Evolutionary conservation across 257 asterid genomes (phyloP).

Genomic region (Cynanchum wilfordii): DNA sequence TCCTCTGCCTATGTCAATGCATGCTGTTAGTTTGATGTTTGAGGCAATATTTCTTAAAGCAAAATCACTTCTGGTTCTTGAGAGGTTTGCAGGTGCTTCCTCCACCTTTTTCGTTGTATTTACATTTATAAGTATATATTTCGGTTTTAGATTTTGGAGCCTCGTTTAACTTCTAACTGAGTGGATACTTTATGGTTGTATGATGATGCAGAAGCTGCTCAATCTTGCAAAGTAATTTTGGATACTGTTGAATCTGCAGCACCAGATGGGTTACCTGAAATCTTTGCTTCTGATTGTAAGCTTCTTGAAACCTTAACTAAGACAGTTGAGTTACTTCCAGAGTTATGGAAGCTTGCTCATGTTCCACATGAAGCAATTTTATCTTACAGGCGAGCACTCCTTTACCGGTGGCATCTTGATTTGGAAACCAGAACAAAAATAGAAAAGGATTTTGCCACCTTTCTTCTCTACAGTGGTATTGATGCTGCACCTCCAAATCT

Average conservation of each 20-base stretch:
- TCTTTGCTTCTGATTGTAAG: conserved; percentile 52
- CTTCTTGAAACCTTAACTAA: conserved; percentile 64
- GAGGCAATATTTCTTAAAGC: conserved; percentile 92
- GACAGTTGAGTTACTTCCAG: conserved; percentile 85
- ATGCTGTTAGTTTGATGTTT: conserved; percentile 78
- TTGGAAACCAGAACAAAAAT: conserved; percentile 47
- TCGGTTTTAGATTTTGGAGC: neutral
- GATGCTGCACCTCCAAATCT: conserved; percentile 82
- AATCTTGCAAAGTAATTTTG: conserved; percentile 67
- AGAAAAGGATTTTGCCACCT: conserved; percentile 69
- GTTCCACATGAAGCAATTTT: conserved; percentile 59
- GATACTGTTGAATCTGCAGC: conserved; percentile 74
- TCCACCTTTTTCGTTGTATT: conserved; percentile 3
- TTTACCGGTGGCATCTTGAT: conserved; percentile 77
- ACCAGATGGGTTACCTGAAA: conserved; percentile 70
- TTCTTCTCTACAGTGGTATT: conserved; percentile 77
- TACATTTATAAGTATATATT: neutral
- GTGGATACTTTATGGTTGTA: neutral
- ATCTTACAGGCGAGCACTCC: conserved; percentile 73
- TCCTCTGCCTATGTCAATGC: conserved; percentile 75
- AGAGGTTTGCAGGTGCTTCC: conserved; percentile 69
- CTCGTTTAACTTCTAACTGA: neutral
- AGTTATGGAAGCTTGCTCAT: conserved; percentile 57
- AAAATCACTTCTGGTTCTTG: conserved; percentile 70
- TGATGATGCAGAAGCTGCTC: conserved; percentile 69